These are phyloP conservation scores for Galerina sulciceps DNA, from an alignment of 768 basidiomycete genomes.

Conservation along the genomic window DNA sequence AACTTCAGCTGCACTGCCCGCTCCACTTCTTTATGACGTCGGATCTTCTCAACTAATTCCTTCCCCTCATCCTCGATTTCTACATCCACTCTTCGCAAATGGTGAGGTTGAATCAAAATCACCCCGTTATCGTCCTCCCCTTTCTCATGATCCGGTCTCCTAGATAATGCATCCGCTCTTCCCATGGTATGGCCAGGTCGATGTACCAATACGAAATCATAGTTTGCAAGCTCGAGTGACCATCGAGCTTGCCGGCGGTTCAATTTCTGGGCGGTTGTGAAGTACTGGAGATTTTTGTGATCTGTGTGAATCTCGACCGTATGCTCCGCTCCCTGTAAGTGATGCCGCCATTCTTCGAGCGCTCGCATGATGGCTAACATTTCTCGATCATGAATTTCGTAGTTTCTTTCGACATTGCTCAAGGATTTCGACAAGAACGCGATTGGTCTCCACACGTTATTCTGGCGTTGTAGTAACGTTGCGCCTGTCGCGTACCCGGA, in stretches of 20 bases:
- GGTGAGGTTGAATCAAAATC: slow-evolving; percentile 10
- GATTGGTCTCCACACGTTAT: slow-evolving; percentile 36
- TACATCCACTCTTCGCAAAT: not conserved
- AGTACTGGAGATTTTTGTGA: slow-evolving; percentile 48
- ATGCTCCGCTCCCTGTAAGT: not conserved
- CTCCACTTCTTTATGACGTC: too few species aligned
- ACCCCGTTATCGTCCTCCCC: slow-evolving; percentile 22
- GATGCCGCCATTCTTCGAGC: slow-evolving; percentile 35
- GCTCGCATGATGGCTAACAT: slow-evolving; percentile 43
- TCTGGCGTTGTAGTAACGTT: slow-evolving; percentile 35
- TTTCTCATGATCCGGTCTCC: slow-evolving; percentile 26
- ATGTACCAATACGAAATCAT: slow-evolving; percentile 35
- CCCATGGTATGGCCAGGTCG: slow-evolving; percentile 28
- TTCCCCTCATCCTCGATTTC: slow-evolving; percentile 1
- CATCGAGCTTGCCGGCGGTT: slow-evolving; percentile 47
- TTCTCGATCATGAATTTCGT: slow-evolving; percentile 45
- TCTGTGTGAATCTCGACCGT: slow-evolving; percentile 36
- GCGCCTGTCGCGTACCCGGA: slow-evolving; percentile 42
- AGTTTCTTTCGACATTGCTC: slow-evolving; percentile 3
- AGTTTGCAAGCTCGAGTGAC: slow-evolving; percentile 37
- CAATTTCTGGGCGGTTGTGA: slow-evolving; percentile 39
- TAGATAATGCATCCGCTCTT: slow-evolving; percentile 29
- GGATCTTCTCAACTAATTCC: not conserved
- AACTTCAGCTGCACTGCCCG: too few species aligned
- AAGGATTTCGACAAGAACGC: slow-evolving; percentile 40